Conservation (phyloP, 2,329 filamentous ascomycete species). For the Colletotrichum nymphaeae region DNA sequence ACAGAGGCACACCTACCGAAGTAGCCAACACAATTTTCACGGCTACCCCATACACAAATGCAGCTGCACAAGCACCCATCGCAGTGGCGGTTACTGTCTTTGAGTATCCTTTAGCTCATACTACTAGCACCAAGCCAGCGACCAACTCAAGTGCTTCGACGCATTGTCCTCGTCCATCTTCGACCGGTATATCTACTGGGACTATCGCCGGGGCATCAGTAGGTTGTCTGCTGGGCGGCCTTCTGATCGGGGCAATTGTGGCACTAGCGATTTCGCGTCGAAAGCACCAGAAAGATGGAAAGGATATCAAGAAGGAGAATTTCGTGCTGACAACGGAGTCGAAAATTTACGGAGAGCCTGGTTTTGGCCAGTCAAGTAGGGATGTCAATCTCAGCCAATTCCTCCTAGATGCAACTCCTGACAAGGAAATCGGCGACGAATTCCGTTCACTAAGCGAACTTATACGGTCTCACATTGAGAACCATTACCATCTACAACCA, state of each 20-base stretch:
- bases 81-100: neutral
- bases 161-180: neutral
- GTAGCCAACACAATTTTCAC: neutral
- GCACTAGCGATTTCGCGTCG: conserved; percentile 3
- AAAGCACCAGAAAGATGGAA: neutral
- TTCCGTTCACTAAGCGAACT: conserved; percentile 47
- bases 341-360: conserved; percentile 2
- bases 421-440: conserved; percentile 48
- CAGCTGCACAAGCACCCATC: neutral
- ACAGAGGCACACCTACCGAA: neutral
- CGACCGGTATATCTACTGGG: neutral
- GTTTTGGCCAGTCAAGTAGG: conserved; percentile 27
- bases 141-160: neutral
- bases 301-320: conserved; percentile 37
- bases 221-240: conserved; percentile 3
- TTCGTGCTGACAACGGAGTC: conserved; percentile 3
- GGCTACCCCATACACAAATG: neutral
- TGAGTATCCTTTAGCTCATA: neutral
- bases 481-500: conserved; percentile 48
- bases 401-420: conserved; percentile 49
- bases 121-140: neutral
- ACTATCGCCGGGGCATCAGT: conserved; percentile 7
- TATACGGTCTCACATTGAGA: conserved; percentile 53
- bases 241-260: neutral
- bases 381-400: conserved; percentile 47